These are phyloP conservation scores for baker's yeast (Saccharomyces cerevisiae) DNA, from an alignment of 805 yeast genomes.

Conservation along the genomic window DNA sequence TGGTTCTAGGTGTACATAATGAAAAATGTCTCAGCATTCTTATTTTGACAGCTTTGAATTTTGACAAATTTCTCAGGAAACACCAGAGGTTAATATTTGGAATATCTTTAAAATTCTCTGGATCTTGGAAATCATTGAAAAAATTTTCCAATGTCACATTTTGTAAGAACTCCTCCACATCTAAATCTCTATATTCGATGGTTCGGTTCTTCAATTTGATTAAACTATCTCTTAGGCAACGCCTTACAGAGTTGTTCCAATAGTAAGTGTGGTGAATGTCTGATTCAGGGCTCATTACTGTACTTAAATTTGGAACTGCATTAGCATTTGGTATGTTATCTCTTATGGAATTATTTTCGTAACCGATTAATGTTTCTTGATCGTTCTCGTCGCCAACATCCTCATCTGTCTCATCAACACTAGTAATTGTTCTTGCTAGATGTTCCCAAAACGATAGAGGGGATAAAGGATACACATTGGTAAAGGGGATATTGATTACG, in stretches of 20 bases:
- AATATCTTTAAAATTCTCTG: constrained; percentile 23
- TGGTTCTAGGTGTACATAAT: constrained; percentile 32
- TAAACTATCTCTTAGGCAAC: constrained; percentile 13
- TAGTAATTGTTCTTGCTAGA: neutral
- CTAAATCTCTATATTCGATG: neutral
- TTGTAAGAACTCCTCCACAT: constrained; percentile 5
- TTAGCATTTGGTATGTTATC: neutral
- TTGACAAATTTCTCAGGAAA: constrained; percentile 28
- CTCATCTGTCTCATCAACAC: constrained; percentile 2
- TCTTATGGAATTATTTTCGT: constrained; percentile 1
- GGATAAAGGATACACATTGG: constrained; percentile 26
- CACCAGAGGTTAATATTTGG: constrained; percentile 33
- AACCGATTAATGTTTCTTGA: constrained; percentile 24
- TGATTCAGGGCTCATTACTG: neutral
- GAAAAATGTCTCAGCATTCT: constrained; percentile 32
- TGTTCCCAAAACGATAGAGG: constrained; percentile 23
- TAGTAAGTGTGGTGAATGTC: constrained; percentile 7
- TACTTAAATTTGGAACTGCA: neutral
- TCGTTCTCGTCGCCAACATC: constrained; percentile 12
- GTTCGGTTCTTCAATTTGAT: neutral
- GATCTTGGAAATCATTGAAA: constrained; percentile 22
- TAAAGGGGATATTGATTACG: constrained; percentile 29
- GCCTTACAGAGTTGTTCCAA: constrained; percentile 23
- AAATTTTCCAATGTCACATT: constrained; percentile 11
- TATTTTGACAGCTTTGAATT: constrained; percentile 31